Evolutionary conservation across 75 land plant genomes (phyloP).

Genomic region (Pseudotsuga menziesii): DNA sequence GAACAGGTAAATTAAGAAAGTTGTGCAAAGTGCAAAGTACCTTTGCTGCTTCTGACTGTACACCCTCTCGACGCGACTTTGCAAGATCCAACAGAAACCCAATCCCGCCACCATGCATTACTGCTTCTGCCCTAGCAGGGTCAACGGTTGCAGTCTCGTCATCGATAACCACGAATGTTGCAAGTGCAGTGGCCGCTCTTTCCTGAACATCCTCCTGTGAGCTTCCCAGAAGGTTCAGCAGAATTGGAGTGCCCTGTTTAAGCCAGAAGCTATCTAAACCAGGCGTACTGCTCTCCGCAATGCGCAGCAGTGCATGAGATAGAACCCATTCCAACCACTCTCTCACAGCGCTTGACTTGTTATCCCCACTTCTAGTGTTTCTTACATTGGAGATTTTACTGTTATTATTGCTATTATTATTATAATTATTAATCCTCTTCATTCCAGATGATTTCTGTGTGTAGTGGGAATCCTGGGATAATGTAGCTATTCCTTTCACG

Average conservation of each 20-base stretch:
- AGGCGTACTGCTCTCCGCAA: constrained; percentile 77
- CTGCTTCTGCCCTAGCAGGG: constrained; percentile 83
- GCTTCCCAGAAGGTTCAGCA: constrained; percentile 83
- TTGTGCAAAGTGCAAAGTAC: constrained; percentile 20
- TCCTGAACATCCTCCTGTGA: constrained; percentile 96
- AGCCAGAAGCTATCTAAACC: constrained; percentile 87
- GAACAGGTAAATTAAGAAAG: neutral
- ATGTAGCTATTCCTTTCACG: constrained; percentile 42
- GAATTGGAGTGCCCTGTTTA: constrained; percentile 71
- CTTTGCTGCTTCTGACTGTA: constrained; percentile 98
- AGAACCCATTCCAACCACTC: constrained; percentile 92
- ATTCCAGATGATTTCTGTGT: constrained; percentile 6
- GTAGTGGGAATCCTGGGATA: constrained; percentile 19
- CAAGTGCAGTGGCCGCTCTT: constrained; percentile 91
- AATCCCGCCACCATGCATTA: constrained; percentile 81
- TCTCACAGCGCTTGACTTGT: constrained; percentile 36
- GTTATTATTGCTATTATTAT: too few species aligned
- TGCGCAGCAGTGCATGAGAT: constrained; percentile 68
- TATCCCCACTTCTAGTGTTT: constrained; percentile 18
- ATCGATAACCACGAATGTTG: constrained; percentile 95
- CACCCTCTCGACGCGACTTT: constrained; percentile 81
- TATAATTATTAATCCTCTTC: neutral
- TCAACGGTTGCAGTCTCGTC: constrained; percentile 94
- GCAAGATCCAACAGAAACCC: constrained; percentile 74
- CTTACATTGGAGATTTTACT: constrained; percentile 4